Evolutionary conservation across 1,284 basidiomycete genomes (phyloP), one percentile per base, ranked within the genome.

Genomic region (Sutorius eximius): DNA sequence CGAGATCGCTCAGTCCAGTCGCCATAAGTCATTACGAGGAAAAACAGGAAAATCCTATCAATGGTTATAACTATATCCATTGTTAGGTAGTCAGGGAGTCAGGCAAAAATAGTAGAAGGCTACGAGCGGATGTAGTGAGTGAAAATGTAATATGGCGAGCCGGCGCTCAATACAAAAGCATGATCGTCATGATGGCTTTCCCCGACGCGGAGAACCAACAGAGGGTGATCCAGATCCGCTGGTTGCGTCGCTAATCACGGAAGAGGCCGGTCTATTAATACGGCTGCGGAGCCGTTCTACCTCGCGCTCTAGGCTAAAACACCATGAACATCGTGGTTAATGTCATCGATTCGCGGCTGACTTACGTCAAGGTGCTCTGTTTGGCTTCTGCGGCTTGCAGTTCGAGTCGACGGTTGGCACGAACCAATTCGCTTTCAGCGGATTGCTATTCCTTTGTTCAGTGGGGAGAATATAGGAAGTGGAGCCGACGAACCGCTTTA

Each of bases 401-500:
- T 64, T 91, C 89, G 40, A 86, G 86, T 47, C 87, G 80, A 45
- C 89, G 82, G 69, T 90, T 90, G 20, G 80, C 82, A 15, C 87
- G 77, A 59, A 87, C 83, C 4, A 91, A 73, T 30, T 81, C 77
- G 58, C 76, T 83, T 69, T 87, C 87, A 42, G 81, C 79, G 8
- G 83, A 87, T 83, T 88, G 87, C 89, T 91, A 52, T 24, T 47
- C n/a, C 41, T 38, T 55, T 37, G 32, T 45, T 60, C 29, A 65
- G 53, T 36, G 3, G 32, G 29, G 33, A 44, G 16, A 44, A 51
- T 10, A 13, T 44, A 42, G 22, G 7, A 45, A 48, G 16, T 15
- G 30, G 49, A 55, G 49, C 45, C 47, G 36, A 56, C 55, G 50
- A 38, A 45, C 89, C 73, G 82, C 74, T 40, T 75, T 71, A 65